Evolutionary conservation across 352 stramenopile species (phyloP).

Genomic region (Poterioochromonas sp.): DNA sequence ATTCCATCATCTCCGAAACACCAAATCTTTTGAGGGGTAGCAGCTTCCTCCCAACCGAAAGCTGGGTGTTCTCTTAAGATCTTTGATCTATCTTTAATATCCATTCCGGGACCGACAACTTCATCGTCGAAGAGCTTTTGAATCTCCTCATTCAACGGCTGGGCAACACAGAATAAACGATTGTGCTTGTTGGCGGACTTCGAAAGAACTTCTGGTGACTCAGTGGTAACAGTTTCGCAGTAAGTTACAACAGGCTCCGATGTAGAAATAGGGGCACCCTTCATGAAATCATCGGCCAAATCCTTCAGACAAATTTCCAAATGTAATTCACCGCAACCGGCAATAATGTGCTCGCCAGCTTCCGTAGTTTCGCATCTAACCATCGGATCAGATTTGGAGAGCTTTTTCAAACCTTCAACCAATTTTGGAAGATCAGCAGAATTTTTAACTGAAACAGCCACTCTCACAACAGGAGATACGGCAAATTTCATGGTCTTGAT

Average conservation of each 20-base stretch:
- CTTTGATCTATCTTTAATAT: conserved; percentile 29
- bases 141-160: conserved; percentile 80
- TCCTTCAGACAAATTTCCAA: conserved; percentile 99
- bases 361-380: conserved; percentile 99
- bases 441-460: conserved; percentile 98
- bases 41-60: conserved; percentile 28
- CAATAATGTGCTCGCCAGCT: conserved; percentile 99
- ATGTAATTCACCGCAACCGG: conserved; percentile 95
- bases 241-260: conserved; percentile 98
- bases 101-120: conserved; percentile 27
- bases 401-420: conserved; percentile 98
- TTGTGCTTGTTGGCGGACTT: conserved; percentile 99
- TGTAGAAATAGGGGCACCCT: conserved; percentile 82
- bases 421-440: conserved; percentile 97
- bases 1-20: conserved; percentile 96
- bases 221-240: conserved; percentile 92
- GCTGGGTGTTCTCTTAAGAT: conserved; percentile 9
- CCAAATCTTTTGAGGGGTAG: conserved; percentile 90
- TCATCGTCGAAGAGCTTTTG: conserved; percentile 90
- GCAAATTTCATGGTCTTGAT: conserved; percentile 99
- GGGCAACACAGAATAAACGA: conserved; percentile 91
- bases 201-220: conserved; percentile 89
- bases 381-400: conserved; percentile 99
- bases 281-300: conserved; percentile 99
- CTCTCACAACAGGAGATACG: conserved; percentile 97